Base-by-base conservation (phyloP, 1,139 yeast genomes). In the Geotrichum europaeum region DNA sequence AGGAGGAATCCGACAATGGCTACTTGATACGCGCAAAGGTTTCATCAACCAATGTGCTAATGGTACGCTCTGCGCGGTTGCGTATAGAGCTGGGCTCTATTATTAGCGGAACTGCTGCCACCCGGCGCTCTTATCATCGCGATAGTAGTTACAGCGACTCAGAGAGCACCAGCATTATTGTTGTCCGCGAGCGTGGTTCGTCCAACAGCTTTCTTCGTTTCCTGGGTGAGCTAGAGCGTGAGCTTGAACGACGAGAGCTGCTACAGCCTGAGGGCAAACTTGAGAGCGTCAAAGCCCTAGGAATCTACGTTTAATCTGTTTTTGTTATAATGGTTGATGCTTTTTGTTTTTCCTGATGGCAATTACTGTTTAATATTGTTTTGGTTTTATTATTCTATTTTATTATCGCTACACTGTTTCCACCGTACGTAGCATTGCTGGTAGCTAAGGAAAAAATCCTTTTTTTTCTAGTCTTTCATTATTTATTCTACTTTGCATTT, bases 11-110 rank as follows among this genome's bases (percentile, higher is more conserved):
- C 3, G 15, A 24, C 20, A 13, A 63, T n/a, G 64, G 65, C 25
- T 65, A 68, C n/a, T 66, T 69, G n/a, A 71, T 74, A 24, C 62
- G 68, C 9, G 76, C 75, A n/a, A 64, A 67, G 5, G 70, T 75
- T 51, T 67, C 71, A n/a, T 70, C 75, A 20, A 66, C 69, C 36
- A 75, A 75, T 59, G 72, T 72, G 22, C 67, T 75, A 53, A 66
- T 68, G 50, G 65, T 75, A 57, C 68, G 75, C 40, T 65, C 71
- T 15, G 66, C 75, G 22, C 66, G 67, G 57, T 71, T 75, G 65
- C 64, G 67, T 22, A 69, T 75, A 47, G 66, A 67, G 22, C 65
- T 60, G 20, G 34, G 58, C n/a, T 51, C 59, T 15, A 52, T 13
- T 20, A 22, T 50, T 53, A 45, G 43, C 7, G 40, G 34, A 18